Base-by-base conservation (phyloP, 2,329 filamentous ascomycete genomes). In the Ophiosphaerella korrae region DNA sequence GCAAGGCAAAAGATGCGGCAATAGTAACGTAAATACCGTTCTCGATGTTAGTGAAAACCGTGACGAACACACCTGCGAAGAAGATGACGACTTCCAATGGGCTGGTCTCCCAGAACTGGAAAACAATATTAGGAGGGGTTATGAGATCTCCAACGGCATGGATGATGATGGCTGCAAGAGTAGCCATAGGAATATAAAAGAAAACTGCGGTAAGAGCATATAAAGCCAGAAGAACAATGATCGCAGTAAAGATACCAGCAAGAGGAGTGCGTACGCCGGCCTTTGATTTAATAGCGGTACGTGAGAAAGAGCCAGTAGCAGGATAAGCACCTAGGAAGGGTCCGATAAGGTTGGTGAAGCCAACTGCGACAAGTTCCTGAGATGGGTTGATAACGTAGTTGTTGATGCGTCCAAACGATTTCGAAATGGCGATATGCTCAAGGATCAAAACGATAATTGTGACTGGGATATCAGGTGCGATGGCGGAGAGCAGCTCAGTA, bases 251-350 rank as follows among this genome's bases (percentile, higher is more conserved):
- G 36, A 96, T 83, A 75, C 94, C 93, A 13, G 90, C 92, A 48
- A 96, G 86, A 1, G 93, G 93, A 0, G 92, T 97, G 21, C 91
- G 86, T 3, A 97, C 93, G 66, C 94, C 94, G 42, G 94, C 92
- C 75, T 97, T 97, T 4, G 93, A 94, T 75, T 97, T 96, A 77
- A 97, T 97, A 45, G 94, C 93, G 24, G 94, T 97, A 54, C 94
- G 87, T 32, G 90, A 96, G 80, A 97, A 97, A 2, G 94, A 97
- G 1, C 94, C 94, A 2, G 93, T 99, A 0, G 91, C 89, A 12
- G 93, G 90, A 68, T 96, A 99, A 2, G 83, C 94, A 43, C 93
- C 94, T 2, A 97, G 55, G 77, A 97, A 96, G 2, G 94, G 92
- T 0, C 90, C 92, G 7, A 97, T 80, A 33, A 97, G 80, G 70